A percentile compares a stretch with the other conserved stretches of the same genome.
These are phyloP conservation scores for Phialocephala sp. DNA, from an alignment of 2,329 filamentous ascomycete species.

Conservation along the genomic window DNA sequence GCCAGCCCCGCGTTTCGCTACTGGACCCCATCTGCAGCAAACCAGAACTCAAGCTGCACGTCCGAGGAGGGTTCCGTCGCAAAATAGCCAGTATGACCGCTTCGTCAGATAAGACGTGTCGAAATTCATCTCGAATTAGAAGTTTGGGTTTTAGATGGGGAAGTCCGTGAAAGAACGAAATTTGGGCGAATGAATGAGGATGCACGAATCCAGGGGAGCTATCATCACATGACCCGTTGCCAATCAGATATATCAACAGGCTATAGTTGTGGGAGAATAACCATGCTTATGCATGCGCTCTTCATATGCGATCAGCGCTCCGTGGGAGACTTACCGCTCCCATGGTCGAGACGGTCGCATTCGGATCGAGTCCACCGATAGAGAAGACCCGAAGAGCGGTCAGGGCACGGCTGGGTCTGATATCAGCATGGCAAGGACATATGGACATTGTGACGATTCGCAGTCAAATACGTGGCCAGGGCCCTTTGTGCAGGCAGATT, in stretches of 20 bases:
- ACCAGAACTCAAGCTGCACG: not conserved
- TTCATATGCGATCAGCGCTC: not conserved
- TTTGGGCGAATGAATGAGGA: not conserved
- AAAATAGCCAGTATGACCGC: not conserved
- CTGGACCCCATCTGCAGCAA: not conserved
- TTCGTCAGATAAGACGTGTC: not conserved
- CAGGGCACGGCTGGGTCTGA: no score
- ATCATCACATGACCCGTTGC: not conserved
- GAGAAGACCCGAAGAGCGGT: no score
- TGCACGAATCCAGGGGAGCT: not conserved
- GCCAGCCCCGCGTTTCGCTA: conserved; percentile 1
- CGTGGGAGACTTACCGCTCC: not conserved
- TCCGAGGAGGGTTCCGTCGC: not conserved
- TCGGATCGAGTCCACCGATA: not conserved
- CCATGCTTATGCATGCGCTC: not conserved
- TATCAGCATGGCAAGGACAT: not conserved
- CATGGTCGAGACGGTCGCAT: not conserved
- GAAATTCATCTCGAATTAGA: not conserved
- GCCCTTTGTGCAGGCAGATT: not conserved
- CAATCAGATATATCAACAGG: not conserved
- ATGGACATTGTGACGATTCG: not conserved
- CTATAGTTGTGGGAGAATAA: not conserved
- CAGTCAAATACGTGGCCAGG: not conserved
- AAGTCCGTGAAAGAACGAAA: conserved; percentile 3
- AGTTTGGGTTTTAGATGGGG: not conserved